Base-by-base conservation (phyloP, 148 eudicot species). In the Salicornia ramosissima region DNA sequence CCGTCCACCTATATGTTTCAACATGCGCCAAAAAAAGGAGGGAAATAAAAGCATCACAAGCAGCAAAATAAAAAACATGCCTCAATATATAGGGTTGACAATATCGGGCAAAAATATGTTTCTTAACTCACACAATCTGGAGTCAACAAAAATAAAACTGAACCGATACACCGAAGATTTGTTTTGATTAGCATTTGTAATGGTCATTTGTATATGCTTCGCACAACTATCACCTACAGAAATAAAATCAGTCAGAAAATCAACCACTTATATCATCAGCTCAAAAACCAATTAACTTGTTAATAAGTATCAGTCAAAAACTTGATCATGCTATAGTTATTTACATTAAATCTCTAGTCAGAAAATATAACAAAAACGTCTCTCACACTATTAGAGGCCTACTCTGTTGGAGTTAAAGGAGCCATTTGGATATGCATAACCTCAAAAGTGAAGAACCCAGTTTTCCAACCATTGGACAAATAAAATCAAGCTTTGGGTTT, bases 401-500 rank as follows among this genome's bases (percentile, higher is more conserved):
- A 22, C 39, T 3, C 24, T 14, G 29, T 7, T 42, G 46, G 43
- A 53, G 33, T 9, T 58, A 43, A 59, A 30, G 55, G 39, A 46
- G 50, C 65, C 65, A 34, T 21, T 22, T 13, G 21, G 21, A 60
- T 24, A 14, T 45, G 55, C 10, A 26, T 56, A 42, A 13, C 28
- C 42, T 59, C 50, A 43, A 29, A 30, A 70, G 28, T 30, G 16
- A 45, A 1, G 26, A 39, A 60, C 40, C 49, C 45, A 51, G 22
- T 51, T 62, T 39, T 26, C 2, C 24, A 25, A 43, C 33, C 62
- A 67, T 58, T 19, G 30, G 30, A 61, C 53, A 31, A 47, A 67
- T 5, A 9, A 39, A 39, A 28, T 68, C 77, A 77, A 10, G 68
- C 79, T 79, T 79, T 86, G 3, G 85, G 92, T 80, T 78, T 93